phyloP scores from a whole-genome alignment of 345 rosid genomes.

The Dovyalis caffra region DNA sequence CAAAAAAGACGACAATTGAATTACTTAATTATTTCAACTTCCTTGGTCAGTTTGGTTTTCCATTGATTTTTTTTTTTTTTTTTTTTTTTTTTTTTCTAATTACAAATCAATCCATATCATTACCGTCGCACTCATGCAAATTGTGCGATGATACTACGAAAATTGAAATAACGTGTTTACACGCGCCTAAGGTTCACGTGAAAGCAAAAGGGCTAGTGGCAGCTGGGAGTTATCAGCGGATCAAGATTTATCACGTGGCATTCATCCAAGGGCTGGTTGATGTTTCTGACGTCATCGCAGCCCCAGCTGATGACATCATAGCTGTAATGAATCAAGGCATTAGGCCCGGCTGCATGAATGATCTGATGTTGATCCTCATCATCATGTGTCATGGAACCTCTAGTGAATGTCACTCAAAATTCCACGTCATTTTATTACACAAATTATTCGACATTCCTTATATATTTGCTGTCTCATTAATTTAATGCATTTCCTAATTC shows the following conservation, averaged over 20 bases:
- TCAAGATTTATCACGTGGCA: constrained; percentile 24
- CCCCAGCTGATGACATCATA: not conserved
- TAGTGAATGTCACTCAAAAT: not conserved
- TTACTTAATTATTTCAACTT: too few relatives aligned
- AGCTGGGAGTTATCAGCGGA: not conserved
- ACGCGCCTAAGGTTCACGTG: not conserved
- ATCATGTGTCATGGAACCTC: not conserved
- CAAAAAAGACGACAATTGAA: too few relatives aligned
- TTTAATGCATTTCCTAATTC: too few relatives aligned
- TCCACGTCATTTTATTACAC: not conserved
- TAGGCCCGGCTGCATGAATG: not conserved
- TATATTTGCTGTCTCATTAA: too few relatives aligned
- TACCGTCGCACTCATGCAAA: not conserved
- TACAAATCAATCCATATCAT: not conserved
- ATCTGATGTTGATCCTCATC: not conserved
- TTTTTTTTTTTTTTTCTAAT: not conserved
- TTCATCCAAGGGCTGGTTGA: not conserved
- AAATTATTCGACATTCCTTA: too few relatives aligned
- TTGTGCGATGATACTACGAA: not conserved
- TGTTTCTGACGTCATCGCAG: not conserved
- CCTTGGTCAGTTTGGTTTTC: not conserved
- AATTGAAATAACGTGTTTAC: not conserved
- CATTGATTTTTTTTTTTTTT: not conserved
- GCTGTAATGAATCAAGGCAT: not conserved
- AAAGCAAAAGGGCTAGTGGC: not conserved